phyloP scores from a whole-genome alignment of 1,139 yeast species.

The Arxiozyma bovina region DNA sequence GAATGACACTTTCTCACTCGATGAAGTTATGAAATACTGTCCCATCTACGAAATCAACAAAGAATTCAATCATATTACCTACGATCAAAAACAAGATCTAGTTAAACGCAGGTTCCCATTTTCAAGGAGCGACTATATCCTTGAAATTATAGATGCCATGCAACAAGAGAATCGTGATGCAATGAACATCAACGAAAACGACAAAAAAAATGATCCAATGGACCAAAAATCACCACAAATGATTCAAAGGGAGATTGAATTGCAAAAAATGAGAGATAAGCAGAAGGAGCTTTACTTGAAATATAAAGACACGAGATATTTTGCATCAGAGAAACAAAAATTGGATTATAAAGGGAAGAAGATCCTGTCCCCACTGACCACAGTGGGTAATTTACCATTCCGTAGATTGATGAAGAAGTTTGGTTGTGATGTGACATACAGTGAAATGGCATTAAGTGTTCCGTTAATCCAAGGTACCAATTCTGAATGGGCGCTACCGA shows the following conservation, averaged over 20 bases:
- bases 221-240: constrained; percentile 24
- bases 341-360: constrained; percentile 64
- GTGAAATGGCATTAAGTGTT: constrained; percentile 83
- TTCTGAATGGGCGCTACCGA: constrained; percentile 95
- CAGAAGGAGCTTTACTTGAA: constrained; percentile 36
- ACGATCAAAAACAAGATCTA: constrained; percentile 45
- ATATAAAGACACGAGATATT: constrained; percentile 70
- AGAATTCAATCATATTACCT: constrained; percentile 60
- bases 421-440: constrained; percentile 89
- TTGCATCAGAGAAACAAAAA: constrained; percentile 70
- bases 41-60: constrained; percentile 36
- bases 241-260: constrained; percentile 20
- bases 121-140: constrained; percentile 45
- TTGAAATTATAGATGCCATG: constrained; percentile 48
- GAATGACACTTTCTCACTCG: constrained; percentile 31
- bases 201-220: constrained; percentile 2
- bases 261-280: constrained; percentile 31
- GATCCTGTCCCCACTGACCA: constrained; percentile 89
- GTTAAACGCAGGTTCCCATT: constrained; percentile 58
- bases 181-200: constrained; percentile 14
- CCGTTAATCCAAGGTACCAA: constrained; percentile 85
- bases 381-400: constrained; percentile 94
- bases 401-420: constrained; percentile 83
- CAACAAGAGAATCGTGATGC: constrained; percentile 35
- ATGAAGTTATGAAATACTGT: constrained; percentile 2